These are phyloP conservation scores for Fusarium hostae DNA, from an alignment of 2,329 filamentous ascomycete genomes.

Conservation along the genomic window DNA sequence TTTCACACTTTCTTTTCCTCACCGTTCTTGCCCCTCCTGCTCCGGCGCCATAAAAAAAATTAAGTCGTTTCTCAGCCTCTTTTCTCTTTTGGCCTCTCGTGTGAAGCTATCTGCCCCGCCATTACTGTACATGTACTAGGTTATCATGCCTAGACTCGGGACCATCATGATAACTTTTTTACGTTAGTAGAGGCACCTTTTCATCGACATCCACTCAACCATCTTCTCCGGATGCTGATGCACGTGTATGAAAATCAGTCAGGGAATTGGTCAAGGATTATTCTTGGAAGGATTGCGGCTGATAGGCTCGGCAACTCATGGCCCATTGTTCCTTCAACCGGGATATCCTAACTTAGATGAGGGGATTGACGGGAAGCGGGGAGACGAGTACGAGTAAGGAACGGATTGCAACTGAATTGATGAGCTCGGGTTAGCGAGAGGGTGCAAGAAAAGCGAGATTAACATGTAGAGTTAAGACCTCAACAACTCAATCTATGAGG, in stretches of 20 bases:
- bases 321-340: conserved; percentile 20
- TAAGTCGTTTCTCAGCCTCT: conserved; percentile 6
- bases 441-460: not conserved
- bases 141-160: conserved; percentile 25
- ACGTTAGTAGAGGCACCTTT: not conserved
- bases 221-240: conserved; percentile 26
- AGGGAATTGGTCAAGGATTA: conserved; percentile 42
- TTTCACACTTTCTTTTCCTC: conserved; percentile 5
- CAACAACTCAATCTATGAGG: not conserved
- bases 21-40: conserved; percentile 8
- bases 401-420: conserved; percentile 2
- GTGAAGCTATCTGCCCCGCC: conserved; percentile 28
- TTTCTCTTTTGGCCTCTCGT: not conserved
- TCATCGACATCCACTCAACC: conserved; percentile 15
- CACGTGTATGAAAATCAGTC: conserved; percentile 46
- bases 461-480: not conserved
- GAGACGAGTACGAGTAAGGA: conserved; percentile 33
- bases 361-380: conserved; percentile 20
- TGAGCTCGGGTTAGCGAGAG: not conserved
- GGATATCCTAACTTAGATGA: conserved; percentile 22
- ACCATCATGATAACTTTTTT: conserved; percentile 28
- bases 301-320: conserved; percentile 36
- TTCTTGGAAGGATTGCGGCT: conserved; percentile 23
- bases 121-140: conserved; percentile 21
- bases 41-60: not conserved